These are phyloP conservation scores for Ambrosiella xylebori DNA, from an alignment of 2,329 filamentous ascomycete species.

Conservation along the genomic window DNA sequence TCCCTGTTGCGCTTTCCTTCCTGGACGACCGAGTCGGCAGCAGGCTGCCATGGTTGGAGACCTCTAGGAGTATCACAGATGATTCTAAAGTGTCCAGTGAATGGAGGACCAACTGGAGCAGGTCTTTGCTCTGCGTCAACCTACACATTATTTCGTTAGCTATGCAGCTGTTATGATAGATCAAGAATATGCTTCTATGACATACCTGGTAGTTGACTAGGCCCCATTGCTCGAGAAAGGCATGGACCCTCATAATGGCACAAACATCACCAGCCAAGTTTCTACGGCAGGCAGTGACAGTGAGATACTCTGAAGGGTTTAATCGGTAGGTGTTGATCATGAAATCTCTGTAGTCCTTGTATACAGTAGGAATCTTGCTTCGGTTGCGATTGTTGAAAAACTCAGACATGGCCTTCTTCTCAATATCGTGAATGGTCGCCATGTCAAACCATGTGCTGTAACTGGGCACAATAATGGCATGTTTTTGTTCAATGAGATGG, in stretches of 20 bases:
- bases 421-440: slow-evolving; percentile 76
- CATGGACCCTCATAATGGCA: slow-evolving; percentile 96
- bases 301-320: slow-evolving; percentile 90
- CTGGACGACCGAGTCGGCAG: slow-evolving; percentile 52
- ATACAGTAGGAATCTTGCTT: slow-evolving; percentile 92
- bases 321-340: slow-evolving; percentile 99
- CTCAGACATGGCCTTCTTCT: slow-evolving; percentile 87
- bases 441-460: slow-evolving; percentile 99
- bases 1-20: slow-evolving; percentile 42
- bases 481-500: slow-evolving; percentile 82
- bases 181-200: not conserved
- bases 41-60: slow-evolving; percentile 86
- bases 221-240: slow-evolving; percentile 96
- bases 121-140: slow-evolving; percentile 91
- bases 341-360: slow-evolving; percentile 98
- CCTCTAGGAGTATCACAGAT: slow-evolving; percentile 91
- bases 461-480: slow-evolving; percentile 89
- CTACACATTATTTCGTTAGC: slow-evolving; percentile 28
- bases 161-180: not conserved
- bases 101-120: slow-evolving; percentile 87
- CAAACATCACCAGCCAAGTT: slow-evolving; percentile 96
- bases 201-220: slow-evolving; percentile 94
- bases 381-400: slow-evolving; percentile 98
- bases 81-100: slow-evolving; percentile 92
- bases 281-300: slow-evolving; percentile 84